Percentiles rank a stretch among this genome's conserved stretches.
Evolutionary conservation across 345 rosid species (phyloP).

Genomic region (Eucalyptus marginata): DNA sequence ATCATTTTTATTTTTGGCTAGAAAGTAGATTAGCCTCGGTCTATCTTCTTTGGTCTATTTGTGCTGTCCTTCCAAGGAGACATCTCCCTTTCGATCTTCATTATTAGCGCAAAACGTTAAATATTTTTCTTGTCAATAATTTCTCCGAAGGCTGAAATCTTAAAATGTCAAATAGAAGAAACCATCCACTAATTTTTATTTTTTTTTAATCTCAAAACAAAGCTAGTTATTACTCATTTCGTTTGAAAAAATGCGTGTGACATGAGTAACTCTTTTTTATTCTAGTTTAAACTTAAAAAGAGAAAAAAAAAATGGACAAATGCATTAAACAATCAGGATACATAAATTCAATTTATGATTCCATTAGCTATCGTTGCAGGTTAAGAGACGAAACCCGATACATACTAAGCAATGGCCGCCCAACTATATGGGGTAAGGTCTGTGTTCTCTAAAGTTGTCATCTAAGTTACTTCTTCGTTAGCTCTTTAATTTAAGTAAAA

Average conservation of each 20-base stretch:
- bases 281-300: not conserved
- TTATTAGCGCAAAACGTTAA: rapidly evolving
- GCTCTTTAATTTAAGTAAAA: too few species aligned
- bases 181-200: not conserved
- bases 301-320: not conserved
- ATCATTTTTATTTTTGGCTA: not conserved
- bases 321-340: rapidly evolving
- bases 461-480: too few species aligned
- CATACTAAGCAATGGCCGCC: too few species aligned
- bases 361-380: rapidly evolving
- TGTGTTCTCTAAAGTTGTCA: too few species aligned
- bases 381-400: rapidly evolving
- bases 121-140: not conserved
- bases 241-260: too few species aligned
- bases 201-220: not conserved
- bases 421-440: too few species aligned
- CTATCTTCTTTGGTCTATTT: not conserved
- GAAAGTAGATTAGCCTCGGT: rapidly evolving
- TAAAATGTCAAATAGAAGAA: not conserved
- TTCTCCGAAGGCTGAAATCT: not conserved
- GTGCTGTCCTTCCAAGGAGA: not conserved
- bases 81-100: rapidly evolving
- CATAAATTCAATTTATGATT: rapidly evolving
- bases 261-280: not conserved
- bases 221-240: not conserved